Base-by-base conservation (phyloP, 345 rosid species). In the Populus nigra region DNA sequence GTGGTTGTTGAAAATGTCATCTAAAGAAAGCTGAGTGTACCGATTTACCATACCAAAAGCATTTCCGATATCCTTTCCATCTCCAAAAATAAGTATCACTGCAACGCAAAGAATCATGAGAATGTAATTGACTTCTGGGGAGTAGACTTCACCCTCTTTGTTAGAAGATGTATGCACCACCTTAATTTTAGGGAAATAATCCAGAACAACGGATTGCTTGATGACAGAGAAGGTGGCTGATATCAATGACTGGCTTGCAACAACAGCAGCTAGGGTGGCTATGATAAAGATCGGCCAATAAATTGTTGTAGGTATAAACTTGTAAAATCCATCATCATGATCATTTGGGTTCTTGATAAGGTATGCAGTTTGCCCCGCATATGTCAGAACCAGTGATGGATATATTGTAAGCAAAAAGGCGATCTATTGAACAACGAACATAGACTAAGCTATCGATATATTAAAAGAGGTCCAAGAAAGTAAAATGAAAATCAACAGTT, bases 341-440 rank as follows among this genome's bases (percentile, higher is more conserved):
- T 89, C 89, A 25, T 86, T 68, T 20, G 92, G 96, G 71, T 91
- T 72, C 71, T 75, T 89, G 84, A 91, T 91, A 73, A 94, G 86
- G 78, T 92, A 94, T 0, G 96, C 94, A 53, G 96, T 91, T 86
- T 92, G 97, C 65, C 98, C 98, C 4, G 93, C 94, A 79, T 91
- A 94, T 53, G 98, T 93, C 75, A 94, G 83, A 72, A 94, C 85
- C 71, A 92, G 87, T 8, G 97, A 92, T 3, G 98, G 98, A 78
- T 92, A 94, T 62, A 94, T 93, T 2, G 91, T 83, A 73, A 82
- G 86, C 35, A 92, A 66, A 76, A 91, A 94, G 43, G 97, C 96
- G 2, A 89, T 87, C 92, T 91, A 92, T 73, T 7, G 63, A 73
- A 6, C 73, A 5, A 79, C 76, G 69, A 79, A 69, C 39, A 23